These are phyloP conservation scores for Ascochyta clinopodiicola DNA, from an alignment of 2,329 filamentous ascomycete genomes.

Conservation along the genomic window DNA sequence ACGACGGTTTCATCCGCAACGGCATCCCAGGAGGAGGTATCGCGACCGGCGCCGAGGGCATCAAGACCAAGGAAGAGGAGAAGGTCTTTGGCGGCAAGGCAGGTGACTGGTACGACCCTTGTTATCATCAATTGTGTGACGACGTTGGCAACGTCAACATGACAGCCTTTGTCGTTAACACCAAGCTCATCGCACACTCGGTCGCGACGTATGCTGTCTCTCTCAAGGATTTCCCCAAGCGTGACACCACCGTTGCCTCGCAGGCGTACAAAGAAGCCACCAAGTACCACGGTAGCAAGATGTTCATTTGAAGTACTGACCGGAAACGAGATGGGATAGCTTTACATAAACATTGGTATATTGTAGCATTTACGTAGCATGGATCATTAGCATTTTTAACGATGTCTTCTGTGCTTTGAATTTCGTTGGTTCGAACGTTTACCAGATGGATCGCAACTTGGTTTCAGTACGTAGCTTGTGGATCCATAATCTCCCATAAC, in stretches of 20 bases:
- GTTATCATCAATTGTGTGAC: conserved; percentile 51
- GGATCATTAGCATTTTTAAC: not conserved
- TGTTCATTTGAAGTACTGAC: conserved; percentile 33
- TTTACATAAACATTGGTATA: not conserved
- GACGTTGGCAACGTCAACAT: conserved; percentile 48
- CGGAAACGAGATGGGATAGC: too few relatives aligned
- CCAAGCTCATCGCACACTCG: conserved; percentile 49
- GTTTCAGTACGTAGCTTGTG: too few relatives aligned
- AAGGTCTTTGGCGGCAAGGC: conserved; percentile 48
- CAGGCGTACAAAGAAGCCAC: conserved; percentile 27
- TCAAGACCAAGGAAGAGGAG: conserved; percentile 49
- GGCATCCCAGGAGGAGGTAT: conserved; percentile 51
- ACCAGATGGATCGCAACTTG: too few relatives aligned
- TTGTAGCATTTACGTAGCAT: not conserved
- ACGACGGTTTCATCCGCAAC: conserved; percentile 50
- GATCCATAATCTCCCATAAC: too few relatives aligned
- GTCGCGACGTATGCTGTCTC: conserved; percentile 46
- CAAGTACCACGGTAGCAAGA: conserved; percentile 45
- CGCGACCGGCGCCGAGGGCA: conserved; percentile 50
- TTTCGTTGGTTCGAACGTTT: not conserved
- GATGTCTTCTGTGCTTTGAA: not conserved
- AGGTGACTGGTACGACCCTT: conserved; percentile 49
- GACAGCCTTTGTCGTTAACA: conserved; percentile 49
- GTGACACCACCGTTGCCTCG: conserved; percentile 25
- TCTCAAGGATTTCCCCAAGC: conserved; percentile 46